Conservation (phyloP, 345 rosid species). For the Camelina laxa region DNA sequence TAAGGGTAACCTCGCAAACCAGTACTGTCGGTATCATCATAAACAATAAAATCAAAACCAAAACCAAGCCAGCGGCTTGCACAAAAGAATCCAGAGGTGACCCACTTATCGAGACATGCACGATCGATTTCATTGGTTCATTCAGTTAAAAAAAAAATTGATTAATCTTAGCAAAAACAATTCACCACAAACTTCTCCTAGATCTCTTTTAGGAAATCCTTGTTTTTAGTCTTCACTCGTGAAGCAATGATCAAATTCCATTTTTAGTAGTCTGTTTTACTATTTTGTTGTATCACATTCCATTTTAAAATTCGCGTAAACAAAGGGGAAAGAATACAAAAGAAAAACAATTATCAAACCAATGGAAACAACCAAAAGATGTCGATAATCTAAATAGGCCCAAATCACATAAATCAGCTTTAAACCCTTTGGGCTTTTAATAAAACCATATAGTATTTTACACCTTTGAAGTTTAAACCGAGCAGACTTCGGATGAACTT, state of each 20-base stretch:
- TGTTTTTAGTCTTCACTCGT: too few relatives aligned
- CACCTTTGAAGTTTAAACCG: neutral
- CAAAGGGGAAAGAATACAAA: too few relatives aligned
- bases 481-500: neutral
- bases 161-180: constrained; percentile 72
- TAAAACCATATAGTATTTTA: neutral
- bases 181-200: constrained; percentile 72
- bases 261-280: too few relatives aligned
- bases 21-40: constrained; percentile 69
- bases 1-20: constrained; percentile 62
- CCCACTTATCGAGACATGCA: too few relatives aligned
- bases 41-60: constrained; percentile 66
- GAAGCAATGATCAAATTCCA: too few relatives aligned
- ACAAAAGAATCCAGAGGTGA: too few relatives aligned
- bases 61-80: constrained; percentile 50
- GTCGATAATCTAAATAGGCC: neutral
- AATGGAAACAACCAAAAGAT: neutral
- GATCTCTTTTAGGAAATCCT: constrained; percentile 28
- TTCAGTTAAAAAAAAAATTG: too few relatives aligned
- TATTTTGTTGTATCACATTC: too few relatives aligned
- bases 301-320: neutral
- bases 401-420: neutral
- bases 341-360: neutral
- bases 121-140: too few relatives aligned
- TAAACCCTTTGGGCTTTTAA: neutral